Evolutionary conservation across 2,329 filamentous ascomycete genomes (phyloP).

Genomic region (Trichothecium roseum): DNA sequence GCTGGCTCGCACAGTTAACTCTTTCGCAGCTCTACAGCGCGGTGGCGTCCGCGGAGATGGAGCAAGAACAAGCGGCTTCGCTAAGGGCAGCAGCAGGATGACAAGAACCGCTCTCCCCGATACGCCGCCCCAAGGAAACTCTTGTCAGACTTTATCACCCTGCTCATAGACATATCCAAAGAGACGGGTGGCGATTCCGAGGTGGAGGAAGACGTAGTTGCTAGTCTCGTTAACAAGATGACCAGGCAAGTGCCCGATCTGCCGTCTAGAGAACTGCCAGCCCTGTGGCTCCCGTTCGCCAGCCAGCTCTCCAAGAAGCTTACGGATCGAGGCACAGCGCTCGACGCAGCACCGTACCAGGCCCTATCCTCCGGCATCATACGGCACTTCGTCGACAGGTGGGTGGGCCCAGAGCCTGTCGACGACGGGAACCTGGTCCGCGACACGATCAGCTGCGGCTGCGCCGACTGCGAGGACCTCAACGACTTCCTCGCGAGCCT

Average conservation of each 20-base stretch:
- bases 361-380: background rate
- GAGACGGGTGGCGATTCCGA: no score
- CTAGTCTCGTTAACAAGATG: no score
- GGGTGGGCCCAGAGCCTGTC: background rate
- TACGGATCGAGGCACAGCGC: background rate
- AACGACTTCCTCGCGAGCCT: slow-evolving; percentile 15
- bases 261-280: slow-evolving; percentile 8
- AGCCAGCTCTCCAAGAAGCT: background rate
- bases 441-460: slow-evolving; percentile 9
- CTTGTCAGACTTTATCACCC: no score
- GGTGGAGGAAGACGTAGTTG: no score
- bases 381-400: background rate
- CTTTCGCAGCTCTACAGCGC: no score
- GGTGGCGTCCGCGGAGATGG: no score
- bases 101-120: no score
- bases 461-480: slow-evolving; percentile 13
- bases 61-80: no score
- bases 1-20: no score
- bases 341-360: background rate
- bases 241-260: slow-evolving; percentile 3
- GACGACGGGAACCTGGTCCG: slow-evolving; percentile 2
- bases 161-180: no score
- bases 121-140: no score
- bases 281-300: slow-evolving; percentile 5
- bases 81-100: no score